Base-by-base conservation (phyloP, 441 rosid genomes). In the Corymbia citriodora region DNA sequence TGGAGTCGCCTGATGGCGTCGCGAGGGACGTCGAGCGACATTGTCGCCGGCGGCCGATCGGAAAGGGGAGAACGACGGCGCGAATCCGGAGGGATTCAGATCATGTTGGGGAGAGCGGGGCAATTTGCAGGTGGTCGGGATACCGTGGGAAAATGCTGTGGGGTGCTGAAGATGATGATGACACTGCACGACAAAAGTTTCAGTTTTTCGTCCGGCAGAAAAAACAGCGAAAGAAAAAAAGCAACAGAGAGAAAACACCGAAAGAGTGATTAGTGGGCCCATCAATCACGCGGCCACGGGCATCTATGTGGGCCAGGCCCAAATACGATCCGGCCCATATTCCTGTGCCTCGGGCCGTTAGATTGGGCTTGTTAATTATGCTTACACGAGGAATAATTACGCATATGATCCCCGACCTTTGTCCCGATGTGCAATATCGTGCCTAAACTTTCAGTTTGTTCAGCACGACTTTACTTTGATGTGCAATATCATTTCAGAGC, bases 1-100 rank as follows among this genome's bases (percentile, higher is more conserved):
- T 95, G 94, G 21, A 98, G 93, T 89, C 92, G 92, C 86, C 92
- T 93, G 25, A 97, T 96, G 91, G 93, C 91, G 92, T 96, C 97
- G 92, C 90, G 49, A 5, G 99, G 96, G 83, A 95, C 93, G 90
- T 94, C 96, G 87, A 92, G 89, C 88, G 95, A 92, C 99, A 96
- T 96, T 93, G 89, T 86, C 89, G 55, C 16, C 17, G 68, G 59
- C 54, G 85, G 53, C 49, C 15, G 89, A 91, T 83, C 61, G 59
- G 89, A 21, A 27, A 48, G 31, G 27, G 15, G 50, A 8, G 21
- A 27, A 68, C 82, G 13, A 23, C 4, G 82, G 82, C 6, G 27
- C 82, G 27, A 18, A 72, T 72, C 27, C 10, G 82, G 65, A 40
- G 82, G 45, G 6, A 45, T 13, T 79, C 85, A 23, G 85, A 45